phyloP scores from a whole-genome alignment of 768 basidiomycete species.

The Pisolithus orientalis region DNA sequence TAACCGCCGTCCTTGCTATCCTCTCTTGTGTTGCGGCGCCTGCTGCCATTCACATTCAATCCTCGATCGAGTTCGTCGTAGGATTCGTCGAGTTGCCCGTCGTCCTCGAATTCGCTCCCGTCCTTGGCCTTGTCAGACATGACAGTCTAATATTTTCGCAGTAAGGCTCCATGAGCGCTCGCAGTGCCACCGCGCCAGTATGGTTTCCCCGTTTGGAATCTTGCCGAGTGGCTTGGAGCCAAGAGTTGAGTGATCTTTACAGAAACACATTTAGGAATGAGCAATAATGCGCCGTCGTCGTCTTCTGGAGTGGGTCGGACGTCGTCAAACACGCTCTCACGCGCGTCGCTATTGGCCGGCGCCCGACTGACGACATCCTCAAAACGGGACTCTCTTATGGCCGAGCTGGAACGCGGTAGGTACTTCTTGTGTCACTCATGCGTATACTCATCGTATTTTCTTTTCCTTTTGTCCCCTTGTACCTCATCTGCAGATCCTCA shows the following conservation, averaged over 20 bases:
- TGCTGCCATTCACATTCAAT: background rate
- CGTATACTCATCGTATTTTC: background rate
- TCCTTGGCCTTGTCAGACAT: conserved; percentile 7
- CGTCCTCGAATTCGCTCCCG: conserved; percentile 17
- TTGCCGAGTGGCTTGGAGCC: too few relatives aligned
- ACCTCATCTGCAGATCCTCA: conserved; percentile 46
- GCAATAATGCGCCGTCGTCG: background rate
- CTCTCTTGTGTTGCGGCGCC: background rate
- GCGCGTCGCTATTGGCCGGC: conserved; percentile 1
- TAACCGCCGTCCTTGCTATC: conserved; percentile 13
- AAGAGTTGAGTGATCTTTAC: too few relatives aligned
- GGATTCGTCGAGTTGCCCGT: conserved; percentile 9
- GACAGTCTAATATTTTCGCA: background rate
- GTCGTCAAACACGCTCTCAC: conserved; percentile 2
- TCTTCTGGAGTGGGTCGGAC: conserved; percentile 13
- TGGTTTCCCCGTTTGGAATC: too few relatives aligned
- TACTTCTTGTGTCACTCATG: background rate
- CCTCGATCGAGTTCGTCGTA: conserved; percentile 9
- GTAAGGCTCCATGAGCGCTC: too few relatives aligned
- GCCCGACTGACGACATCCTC: conserved; percentile 29
- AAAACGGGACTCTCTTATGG: conserved; percentile 62
- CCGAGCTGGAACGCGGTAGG: conserved; percentile 61
- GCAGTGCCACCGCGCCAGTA: too few relatives aligned
- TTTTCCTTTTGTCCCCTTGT: too few relatives aligned
- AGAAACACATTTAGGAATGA: conserved; percentile 3